Evolutionary conservation across 2,329 filamentous ascomycete species (phyloP), one percentile per base, ranked within the genome.

Genomic region (Penicillium sp.): DNA sequence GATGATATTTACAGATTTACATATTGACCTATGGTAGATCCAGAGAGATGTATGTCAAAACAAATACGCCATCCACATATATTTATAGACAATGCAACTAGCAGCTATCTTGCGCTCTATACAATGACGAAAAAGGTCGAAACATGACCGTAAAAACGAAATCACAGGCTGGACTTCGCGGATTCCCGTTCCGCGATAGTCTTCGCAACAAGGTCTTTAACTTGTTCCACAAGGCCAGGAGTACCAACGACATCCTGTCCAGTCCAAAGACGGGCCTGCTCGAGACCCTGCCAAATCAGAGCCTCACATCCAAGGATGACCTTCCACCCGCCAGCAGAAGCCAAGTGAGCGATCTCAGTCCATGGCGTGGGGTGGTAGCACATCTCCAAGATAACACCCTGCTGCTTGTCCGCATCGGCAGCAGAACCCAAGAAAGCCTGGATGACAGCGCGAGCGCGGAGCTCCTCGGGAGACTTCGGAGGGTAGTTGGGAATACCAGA

Each of bases 311-410:
- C 89, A 6, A 90, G 70, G 25, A 91, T 87, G 1, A 91, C 85
- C 71, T 86, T 81, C 89, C 89, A 91, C 0, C 86, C 86, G 10
- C 79, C 77, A 3, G 75, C 72, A 63, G 83, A 79, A 0, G 86
- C 83, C 40, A 91, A 64, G 41, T 79, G 80, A 1, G 83, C 84
- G 46, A 91, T 82, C 61, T 82, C 79, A 0, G 89, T 92, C 70
- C 82, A 86, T 0, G 87, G 86, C 3, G 79, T 71, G 0, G 89
- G 89, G 68, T 91, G 89, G 69, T 92, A 92, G 77, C 88, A 91
- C 89, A 93, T 92, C 72, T 92, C 89, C 56, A 92, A 70, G 54
- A 92, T 82, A 7, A 84, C 84, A 7, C 87, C 88, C 72, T 87
- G 87, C 57, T 81, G 73, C 31, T 77, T 56, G 10, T 56, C 41